phyloP scores from a whole-genome alignment of 176 grass and related monocot species.

The maize (Zea mays) region Zm-B73-REFERENCE-NAM-5.0 NC_050100.1:218085001-218085500 shows the following conservation, averaged over 20 bases:
- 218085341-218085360: too few species aligned
- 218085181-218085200: too few species aligned
- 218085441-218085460: too few species aligned
- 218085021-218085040: too few species aligned
- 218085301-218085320: not conserved
- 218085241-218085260: not conserved
- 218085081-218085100: constrained; percentile 22
- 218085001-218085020: not conserved
- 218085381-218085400: too few species aligned
- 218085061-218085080: constrained; percentile 8
- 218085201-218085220: not conserved
- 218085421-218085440: too few species aligned
- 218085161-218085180: constrained; percentile 1
- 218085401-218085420: too few species aligned
- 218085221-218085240: not conserved
- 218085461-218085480: too few species aligned
- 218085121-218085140: constrained; percentile 32
- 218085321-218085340: too few species aligned
- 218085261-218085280: not conserved
- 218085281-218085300: not conserved
- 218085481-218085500: too few species aligned
- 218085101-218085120: constrained; percentile 33
- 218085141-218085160: constrained; percentile 41
- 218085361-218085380: too few species aligned
- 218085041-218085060: not conserved